A percentile compares a stretch with the other conserved stretches of the same genome.
Evolutionary conservation across 129 eudicot genomes (phyloP).

Genomic region (Flaveria ramosissima): DNA sequence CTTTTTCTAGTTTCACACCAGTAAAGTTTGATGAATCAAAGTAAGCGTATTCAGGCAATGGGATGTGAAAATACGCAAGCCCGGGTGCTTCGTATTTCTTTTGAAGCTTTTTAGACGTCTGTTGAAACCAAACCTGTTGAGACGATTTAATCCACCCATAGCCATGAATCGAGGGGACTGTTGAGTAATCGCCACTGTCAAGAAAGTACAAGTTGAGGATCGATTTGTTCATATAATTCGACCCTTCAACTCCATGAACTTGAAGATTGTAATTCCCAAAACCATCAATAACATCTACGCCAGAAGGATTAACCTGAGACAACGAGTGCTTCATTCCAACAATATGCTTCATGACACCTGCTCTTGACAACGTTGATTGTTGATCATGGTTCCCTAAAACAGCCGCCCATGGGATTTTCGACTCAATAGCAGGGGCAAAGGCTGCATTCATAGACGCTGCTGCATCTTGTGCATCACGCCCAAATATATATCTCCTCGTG

Average conservation of each 20-base stretch:
- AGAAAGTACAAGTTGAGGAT: slow-evolving; percentile 74
- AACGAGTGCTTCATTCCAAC: slow-evolving; percentile 62
- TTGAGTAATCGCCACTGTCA: slow-evolving; percentile 91
- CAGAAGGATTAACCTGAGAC: slow-evolving; percentile 63
- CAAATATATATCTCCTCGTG: slow-evolving; percentile 85
- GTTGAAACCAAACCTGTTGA: slow-evolving; percentile 77
- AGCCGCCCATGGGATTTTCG: slow-evolving; percentile 89
- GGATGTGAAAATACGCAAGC: slow-evolving; percentile 81
- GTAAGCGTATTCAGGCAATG: slow-evolving; percentile 67
- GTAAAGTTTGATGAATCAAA: slow-evolving; percentile 71
- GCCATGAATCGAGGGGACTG: slow-evolving; percentile 66
- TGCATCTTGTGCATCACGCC: slow-evolving; percentile 59
- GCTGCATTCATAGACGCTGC: slow-evolving; percentile 68
- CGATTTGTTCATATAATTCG: slow-evolving; percentile 54
- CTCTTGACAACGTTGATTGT: slow-evolving; percentile 67
- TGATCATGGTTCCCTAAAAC: slow-evolving; percentile 92
- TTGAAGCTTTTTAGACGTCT: slow-evolving; percentile 50
- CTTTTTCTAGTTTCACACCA: slow-evolving; percentile 68
- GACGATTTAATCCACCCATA: slow-evolving; percentile 90
- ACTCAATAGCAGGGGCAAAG: slow-evolving; percentile 66
- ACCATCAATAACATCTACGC: slow-evolving; percentile 59
- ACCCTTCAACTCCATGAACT: slow-evolving; percentile 64
- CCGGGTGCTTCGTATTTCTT: slow-evolving; percentile 60
- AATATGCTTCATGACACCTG: slow-evolving; percentile 69
- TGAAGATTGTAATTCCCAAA: slow-evolving; percentile 83